phyloP scores from a whole-genome alignment of 768 basidiomycete species.

The Leccinellum rugosiceps region DNA sequence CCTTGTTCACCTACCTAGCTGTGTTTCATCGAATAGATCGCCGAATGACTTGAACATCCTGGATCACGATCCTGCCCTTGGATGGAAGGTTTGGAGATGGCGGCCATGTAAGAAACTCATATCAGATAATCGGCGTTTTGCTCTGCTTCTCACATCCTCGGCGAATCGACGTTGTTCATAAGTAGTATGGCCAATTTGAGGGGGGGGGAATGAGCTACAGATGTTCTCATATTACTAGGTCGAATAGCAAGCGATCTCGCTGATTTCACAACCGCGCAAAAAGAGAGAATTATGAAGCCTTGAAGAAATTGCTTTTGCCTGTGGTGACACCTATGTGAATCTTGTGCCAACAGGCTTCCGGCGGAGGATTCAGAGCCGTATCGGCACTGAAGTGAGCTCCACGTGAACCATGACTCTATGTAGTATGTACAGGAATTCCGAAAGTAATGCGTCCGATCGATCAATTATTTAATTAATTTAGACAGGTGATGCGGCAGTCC shows the following conservation, averaged over 20 bases:
- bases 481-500: too few species aligned
- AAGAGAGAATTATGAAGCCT: neutral
- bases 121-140: neutral
- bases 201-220: too few species aligned
- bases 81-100: neutral
- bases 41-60: neutral
- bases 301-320: too few species aligned
- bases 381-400: too few species aligned
- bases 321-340: too few species aligned
- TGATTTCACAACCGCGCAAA: too few species aligned
- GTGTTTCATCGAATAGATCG: neutral
- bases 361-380: neutral
- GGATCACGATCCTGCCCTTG: neutral
- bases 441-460: too few species aligned
- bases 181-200: neutral
- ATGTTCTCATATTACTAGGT: neutral
- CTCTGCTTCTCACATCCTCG: too few species aligned
- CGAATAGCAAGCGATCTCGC: neutral
- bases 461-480: too few species aligned
- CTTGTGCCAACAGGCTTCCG: neutral
- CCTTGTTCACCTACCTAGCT: neutral
- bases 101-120: neutral
- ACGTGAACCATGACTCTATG: too few species aligned
- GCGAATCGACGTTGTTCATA: neutral
- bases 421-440: too few species aligned